phyloP scores from a whole-genome alignment of 2,329 filamentous ascomycete species.

The Curvularia sp. region DNA sequence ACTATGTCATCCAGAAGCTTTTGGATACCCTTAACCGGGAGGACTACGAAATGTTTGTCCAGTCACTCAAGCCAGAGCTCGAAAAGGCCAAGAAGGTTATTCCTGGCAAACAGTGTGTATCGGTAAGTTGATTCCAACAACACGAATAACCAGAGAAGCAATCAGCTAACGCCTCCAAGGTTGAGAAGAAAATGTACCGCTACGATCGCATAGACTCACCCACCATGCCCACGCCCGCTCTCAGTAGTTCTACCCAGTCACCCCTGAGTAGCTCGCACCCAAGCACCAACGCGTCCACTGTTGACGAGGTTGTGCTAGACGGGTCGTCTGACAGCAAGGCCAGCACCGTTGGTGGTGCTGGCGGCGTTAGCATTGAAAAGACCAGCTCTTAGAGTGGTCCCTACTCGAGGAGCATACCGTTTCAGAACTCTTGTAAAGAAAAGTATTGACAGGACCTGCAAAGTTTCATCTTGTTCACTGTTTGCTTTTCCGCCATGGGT shows the following conservation, averaged over 20 bases:
- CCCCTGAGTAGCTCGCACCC: conserved; percentile 71
- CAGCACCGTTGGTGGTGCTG: conserved; percentile 16
- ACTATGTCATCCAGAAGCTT: conserved; percentile 95
- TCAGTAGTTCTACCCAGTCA: conserved; percentile 74
- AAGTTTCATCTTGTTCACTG: conserved; percentile 11
- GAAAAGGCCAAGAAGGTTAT: conserved; percentile 53
- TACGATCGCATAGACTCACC: conserved; percentile 47
- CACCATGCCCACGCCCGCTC: conserved; percentile 62
- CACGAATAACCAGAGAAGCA: not conserved
- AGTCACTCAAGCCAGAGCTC: conserved; percentile 55
- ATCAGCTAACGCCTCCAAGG: conserved; percentile 28
- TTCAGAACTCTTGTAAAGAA: conserved; percentile 10
- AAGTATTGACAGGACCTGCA: conserved; percentile 9
- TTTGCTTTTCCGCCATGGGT: conserved; percentile 16
- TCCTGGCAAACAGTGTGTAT: conserved; percentile 54
- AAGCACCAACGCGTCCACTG: conserved; percentile 67
- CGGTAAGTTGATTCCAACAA: conserved; percentile 36
- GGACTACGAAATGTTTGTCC: conserved; percentile 54
- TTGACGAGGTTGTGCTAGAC: conserved; percentile 53
- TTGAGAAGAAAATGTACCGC: conserved; percentile 60
- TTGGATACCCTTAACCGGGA: conserved; percentile 58
- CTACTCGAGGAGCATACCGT: conserved; percentile 9
- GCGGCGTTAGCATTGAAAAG: conserved; percentile 30
- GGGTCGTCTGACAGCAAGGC: conserved; percentile 23
- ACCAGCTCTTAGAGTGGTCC: conserved; percentile 14